Percentiles rank a stretch among this genome's conserved stretches.
These are phyloP conservation scores for Yamadazyma taylorii DNA, from an alignment of 1,139 yeast genomes.

Conservation along the genomic window DNA sequence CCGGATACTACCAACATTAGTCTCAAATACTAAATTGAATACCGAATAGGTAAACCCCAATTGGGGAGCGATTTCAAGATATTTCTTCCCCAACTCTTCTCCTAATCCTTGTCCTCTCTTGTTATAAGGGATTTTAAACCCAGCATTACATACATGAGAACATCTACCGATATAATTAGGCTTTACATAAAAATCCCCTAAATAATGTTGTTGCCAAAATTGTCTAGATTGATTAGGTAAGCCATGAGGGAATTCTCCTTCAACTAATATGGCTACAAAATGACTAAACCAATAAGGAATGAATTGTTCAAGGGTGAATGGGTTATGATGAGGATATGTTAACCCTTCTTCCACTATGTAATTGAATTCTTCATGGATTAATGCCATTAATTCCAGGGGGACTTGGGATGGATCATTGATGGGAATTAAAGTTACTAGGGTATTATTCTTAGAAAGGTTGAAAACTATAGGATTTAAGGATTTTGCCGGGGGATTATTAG, in stretches of 20 bases:
- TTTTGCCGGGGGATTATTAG: conserved; percentile 28
- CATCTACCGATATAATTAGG: conserved; percentile 80
- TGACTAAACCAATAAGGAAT: conserved; percentile 43
- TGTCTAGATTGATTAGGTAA: conserved; percentile 13
- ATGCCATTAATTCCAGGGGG: conserved; percentile 35
- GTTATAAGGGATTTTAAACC: conserved; percentile 60
- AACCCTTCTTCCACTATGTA: conserved; percentile 49
- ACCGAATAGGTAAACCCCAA: conserved; percentile 77
- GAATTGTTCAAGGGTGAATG: conserved; percentile 33
- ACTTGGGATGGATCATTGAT: conserved; percentile 28
- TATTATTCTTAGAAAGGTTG: conserved; percentile 28
- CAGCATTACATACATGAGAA: conserved; percentile 79
- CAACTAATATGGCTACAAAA: conserved; percentile 46
- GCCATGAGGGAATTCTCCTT: conserved; percentile 28
- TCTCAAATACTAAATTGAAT: conserved; percentile 77
- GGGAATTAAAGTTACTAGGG: conserved; percentile 36
- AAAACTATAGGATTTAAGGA: conserved; percentile 24
- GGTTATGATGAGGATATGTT: conserved; percentile 46
- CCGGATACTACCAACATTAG: conserved; percentile 63
- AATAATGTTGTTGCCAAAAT: conserved; percentile 42
- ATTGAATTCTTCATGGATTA: conserved; percentile 41
- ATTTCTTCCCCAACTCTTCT: conserved; percentile 56
- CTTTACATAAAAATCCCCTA: conserved; percentile 73
- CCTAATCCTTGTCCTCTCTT: conserved; percentile 67
- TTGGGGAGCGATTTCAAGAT: conserved; percentile 63